Evolutionary conservation across 495 filamentous ascomycete genomes (phyloP).

Genomic region (Penicillium coprophilum): DNA sequence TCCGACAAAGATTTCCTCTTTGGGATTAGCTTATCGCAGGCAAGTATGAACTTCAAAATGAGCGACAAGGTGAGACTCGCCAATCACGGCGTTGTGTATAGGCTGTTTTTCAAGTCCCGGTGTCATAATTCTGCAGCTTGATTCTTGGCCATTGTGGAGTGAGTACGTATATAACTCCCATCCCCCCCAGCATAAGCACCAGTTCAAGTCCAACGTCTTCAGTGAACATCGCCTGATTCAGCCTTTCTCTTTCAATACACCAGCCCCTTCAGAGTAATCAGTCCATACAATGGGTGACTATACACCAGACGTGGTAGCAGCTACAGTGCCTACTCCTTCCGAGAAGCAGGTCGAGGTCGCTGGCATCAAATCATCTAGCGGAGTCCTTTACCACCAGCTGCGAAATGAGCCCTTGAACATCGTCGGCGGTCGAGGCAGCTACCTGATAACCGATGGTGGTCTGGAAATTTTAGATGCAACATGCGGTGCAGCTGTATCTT

Average conservation of each 20-base stretch:
- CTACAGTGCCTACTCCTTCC: not conserved
- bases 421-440: constrained; percentile 24
- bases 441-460: constrained; percentile 17
- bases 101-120: not conserved
- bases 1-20: constrained; percentile 37
- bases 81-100: constrained; percentile 7
- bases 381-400: constrained; percentile 28
- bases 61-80: not conserved
- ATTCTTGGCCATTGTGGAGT: not conserved
- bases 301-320: constrained; percentile 9
- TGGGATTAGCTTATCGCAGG: constrained; percentile 18
- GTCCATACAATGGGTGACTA: constrained; percentile 27
- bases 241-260: not conserved
- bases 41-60: constrained; percentile 11
- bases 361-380: constrained; percentile 11
- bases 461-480: constrained; percentile 28
- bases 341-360: not conserved
- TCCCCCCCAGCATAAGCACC: not conserved
- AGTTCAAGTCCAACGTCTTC: not conserved
- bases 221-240: not conserved
- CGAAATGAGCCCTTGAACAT: constrained; percentile 24
- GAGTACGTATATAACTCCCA: constrained; percentile 1
- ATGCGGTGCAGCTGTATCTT: constrained; percentile 41
- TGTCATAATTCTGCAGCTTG: not conserved
- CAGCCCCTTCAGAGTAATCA: not conserved